Conservation (phyloP, 2,329 filamentous ascomycete genomes). For the Shiraia bambusicola region DNA sequence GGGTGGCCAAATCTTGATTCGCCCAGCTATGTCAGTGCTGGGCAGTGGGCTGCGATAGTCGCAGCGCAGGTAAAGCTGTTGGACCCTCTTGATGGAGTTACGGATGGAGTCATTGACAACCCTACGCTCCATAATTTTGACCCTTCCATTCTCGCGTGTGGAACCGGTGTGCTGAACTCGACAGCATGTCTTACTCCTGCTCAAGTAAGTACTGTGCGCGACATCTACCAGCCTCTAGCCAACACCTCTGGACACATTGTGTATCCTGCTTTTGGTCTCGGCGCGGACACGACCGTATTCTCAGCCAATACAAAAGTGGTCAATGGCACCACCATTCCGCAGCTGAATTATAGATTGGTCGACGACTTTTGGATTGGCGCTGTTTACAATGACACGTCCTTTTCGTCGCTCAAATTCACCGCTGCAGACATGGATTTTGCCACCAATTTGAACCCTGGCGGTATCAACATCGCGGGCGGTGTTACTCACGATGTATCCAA, state of each 20-base stretch:
- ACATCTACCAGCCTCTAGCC: constrained; percentile 46
- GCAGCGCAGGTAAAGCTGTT: constrained; percentile 48
- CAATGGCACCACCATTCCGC: constrained; percentile 38
- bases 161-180: constrained; percentile 17
- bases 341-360: constrained; percentile 49
- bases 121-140: constrained; percentile 19
- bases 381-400: constrained; percentile 46
- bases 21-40: constrained; percentile 7
- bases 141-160: constrained; percentile 12
- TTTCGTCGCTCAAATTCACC: constrained; percentile 33
- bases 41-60: constrained; percentile 38
- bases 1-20: constrained; percentile 39
- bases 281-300: constrained; percentile 45
- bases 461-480: constrained; percentile 42
- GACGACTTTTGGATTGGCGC: constrained; percentile 24
- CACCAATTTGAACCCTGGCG: constrained; percentile 30
- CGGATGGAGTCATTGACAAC: constrained; percentile 34
- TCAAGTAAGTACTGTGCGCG: constrained; percentile 37
- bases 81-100: constrained; percentile 20
- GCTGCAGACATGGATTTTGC: constrained; percentile 28
- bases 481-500: constrained; percentile 41
- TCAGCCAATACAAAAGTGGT: constrained; percentile 32
- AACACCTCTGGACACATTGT: constrained; percentile 45
- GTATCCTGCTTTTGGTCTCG: constrained; percentile 51
- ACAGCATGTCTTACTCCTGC: constrained; percentile 11